These are phyloP conservation scores for Tetrahymena elliotti DNA, from an alignment of 73 alveolate species.

Conservation along the genomic window DNA sequence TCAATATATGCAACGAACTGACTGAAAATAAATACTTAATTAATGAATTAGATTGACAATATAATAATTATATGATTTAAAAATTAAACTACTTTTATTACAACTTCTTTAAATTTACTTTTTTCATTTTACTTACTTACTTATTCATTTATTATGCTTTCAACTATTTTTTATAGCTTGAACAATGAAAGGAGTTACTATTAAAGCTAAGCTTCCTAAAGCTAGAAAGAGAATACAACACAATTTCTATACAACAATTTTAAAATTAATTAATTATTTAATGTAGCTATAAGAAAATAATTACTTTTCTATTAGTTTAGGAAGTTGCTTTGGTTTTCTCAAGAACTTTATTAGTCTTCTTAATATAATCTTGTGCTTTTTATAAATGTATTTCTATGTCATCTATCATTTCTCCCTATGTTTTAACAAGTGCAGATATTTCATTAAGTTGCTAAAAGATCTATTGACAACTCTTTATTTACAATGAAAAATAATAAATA, in stretches of 20 bases:
- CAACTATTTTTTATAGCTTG: neutral
- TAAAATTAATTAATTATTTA: neutral
- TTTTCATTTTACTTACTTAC: too few species aligned
- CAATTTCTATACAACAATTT: neutral
- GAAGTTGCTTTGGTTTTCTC: neutral
- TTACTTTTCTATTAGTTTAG: neutral
- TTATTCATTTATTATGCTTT: too few species aligned
- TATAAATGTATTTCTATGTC: neutral
- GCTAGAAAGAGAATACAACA: neutral
- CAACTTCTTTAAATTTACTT: neutral
- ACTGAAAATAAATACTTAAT: too few species aligned
- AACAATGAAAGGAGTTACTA: neutral
- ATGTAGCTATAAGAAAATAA: neutral
- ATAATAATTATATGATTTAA: too few species aligned
- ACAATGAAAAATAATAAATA: neutral
- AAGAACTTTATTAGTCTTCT: neutral
- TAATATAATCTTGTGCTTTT: neutral
- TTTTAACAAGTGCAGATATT: neutral
- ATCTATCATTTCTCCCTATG: neutral
- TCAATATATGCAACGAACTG: too few species aligned
- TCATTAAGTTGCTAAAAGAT: neutral
- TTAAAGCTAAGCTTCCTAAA: neutral
- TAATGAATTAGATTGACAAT: too few species aligned
- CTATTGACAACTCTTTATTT: neutral
- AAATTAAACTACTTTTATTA: too few species aligned